These are phyloP conservation scores for Monosporascus sp. DNA, from an alignment of 2,329 filamentous ascomycete genomes.

Conservation along the genomic window DNA sequence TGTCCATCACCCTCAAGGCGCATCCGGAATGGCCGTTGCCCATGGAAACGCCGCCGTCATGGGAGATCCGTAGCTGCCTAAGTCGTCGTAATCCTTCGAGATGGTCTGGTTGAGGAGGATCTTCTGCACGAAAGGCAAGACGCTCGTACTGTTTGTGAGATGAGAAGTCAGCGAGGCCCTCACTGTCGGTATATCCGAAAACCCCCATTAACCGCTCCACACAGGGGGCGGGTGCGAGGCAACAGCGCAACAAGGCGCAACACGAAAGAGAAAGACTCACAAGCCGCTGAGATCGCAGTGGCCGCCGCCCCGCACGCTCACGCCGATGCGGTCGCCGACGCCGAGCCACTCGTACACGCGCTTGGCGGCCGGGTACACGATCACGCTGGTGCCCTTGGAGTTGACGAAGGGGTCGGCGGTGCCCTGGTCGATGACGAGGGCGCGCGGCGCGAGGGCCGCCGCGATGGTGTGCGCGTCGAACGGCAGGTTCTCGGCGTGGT, in stretches of 20 bases:
- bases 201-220: no score
- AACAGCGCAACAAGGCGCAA: neutral
- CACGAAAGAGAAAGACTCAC: slow-evolving; percentile 26
- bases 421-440: slow-evolving; percentile 52
- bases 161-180: no score
- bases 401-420: slow-evolving; percentile 44
- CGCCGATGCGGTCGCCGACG: slow-evolving; percentile 42
- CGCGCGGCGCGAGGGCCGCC: slow-evolving; percentile 52
- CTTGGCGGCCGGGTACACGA: slow-evolving; percentile 47
- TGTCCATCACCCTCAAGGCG: slow-evolving; percentile 3
- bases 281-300: slow-evolving; percentile 46
- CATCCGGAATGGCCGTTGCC: slow-evolving; percentile 33
- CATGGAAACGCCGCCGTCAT: slow-evolving; percentile 43
- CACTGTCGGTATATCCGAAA: no score
- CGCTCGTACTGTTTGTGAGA: slow-evolving; percentile 28
- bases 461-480: slow-evolving; percentile 56
- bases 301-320: slow-evolving; percentile 41
- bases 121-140: slow-evolving; percentile 44
- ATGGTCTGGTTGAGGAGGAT: slow-evolving; percentile 41
- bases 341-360: slow-evolving; percentile 52
- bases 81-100: slow-evolving; percentile 39
- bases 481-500: slow-evolving; percentile 49
- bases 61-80: slow-evolving; percentile 38
- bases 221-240: neutral
- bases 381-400: slow-evolving; percentile 43